phyloP scores from a whole-genome alignment of 2,329 filamentous ascomycete genomes.

The Sporothrix pallida region DNA sequence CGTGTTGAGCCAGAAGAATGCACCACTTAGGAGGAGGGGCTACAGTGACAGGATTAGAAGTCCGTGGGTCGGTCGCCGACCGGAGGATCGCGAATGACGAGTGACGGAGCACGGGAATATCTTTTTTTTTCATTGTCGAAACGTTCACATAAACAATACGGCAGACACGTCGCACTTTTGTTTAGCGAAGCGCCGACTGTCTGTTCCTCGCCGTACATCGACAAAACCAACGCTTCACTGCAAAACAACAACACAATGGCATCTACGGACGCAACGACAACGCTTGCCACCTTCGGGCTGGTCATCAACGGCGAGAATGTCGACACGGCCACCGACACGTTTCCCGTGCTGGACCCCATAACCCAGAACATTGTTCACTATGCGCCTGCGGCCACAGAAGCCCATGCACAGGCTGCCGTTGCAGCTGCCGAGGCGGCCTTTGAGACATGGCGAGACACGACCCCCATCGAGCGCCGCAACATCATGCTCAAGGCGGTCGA shows the following conservation, averaged over 20 bases:
- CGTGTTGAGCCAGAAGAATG: no score
- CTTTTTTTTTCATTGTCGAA: background rate
- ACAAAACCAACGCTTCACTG: background rate
- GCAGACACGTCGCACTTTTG: no score
- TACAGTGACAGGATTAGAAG: no score
- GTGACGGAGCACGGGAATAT: background rate
- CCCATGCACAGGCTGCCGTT: background rate
- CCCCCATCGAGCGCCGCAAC: background rate
- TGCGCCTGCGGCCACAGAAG: background rate
- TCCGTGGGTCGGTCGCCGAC: no score
- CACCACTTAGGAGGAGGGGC: no score
- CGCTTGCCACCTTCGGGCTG: background rate
- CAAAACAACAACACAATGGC: background rate
- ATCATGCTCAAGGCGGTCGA: background rate
- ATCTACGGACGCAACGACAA: background rate
- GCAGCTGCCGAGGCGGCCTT: background rate
- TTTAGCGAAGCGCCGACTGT: no score
- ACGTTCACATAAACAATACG: background rate
- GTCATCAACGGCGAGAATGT: constrained; percentile 1
- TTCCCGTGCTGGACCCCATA: constrained; percentile 1
- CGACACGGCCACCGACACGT: background rate
- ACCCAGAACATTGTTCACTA: background rate
- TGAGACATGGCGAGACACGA: constrained; percentile 2
- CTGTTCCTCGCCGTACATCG: background rate
- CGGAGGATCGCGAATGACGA: no score